Conservation (phyloP, 352 stramenopile genomes). For the Halophytophthora polymorphica region DNA sequence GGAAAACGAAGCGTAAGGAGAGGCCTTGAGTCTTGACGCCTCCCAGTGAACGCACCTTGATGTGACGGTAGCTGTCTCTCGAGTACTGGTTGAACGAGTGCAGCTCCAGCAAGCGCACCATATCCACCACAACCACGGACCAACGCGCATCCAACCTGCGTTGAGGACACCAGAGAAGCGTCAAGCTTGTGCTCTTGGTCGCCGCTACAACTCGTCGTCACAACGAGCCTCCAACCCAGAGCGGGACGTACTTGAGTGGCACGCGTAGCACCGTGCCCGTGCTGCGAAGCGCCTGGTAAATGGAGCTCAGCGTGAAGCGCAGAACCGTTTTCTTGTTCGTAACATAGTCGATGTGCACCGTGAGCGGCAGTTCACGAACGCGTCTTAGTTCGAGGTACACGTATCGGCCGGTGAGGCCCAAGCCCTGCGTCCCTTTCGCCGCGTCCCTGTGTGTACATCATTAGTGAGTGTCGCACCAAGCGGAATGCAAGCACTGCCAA, state of each 20-base stretch:
- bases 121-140: constrained; percentile 66
- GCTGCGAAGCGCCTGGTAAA: constrained; percentile 55
- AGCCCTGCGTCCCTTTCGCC: constrained; percentile 43
- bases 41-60: constrained; percentile 43
- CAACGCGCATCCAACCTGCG: constrained; percentile 43
- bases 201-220: constrained; percentile 1
- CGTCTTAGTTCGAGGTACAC: constrained; percentile 63
- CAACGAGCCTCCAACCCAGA: no score
- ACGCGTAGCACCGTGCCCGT: constrained; percentile 59
- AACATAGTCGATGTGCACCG: constrained; percentile 67
- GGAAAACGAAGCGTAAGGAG: neutral
- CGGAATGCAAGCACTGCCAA: neutral
- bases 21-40: neutral
- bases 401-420: constrained; percentile 66
- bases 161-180: neutral
- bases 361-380: constrained; percentile 37
- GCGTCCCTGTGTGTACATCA: constrained; percentile 25
- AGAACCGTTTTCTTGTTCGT: constrained; percentile 66
- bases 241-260: constrained; percentile 38
- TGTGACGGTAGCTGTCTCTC: constrained; percentile 50
- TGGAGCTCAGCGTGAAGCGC: constrained; percentile 69
- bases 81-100: constrained; percentile 73
- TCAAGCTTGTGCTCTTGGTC: neutral
- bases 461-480: neutral
- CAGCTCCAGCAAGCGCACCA: constrained; percentile 51